Base-by-base conservation (phyloP, 192 early-diverging fungal species). In the Haplosporangium gracile region DNA sequence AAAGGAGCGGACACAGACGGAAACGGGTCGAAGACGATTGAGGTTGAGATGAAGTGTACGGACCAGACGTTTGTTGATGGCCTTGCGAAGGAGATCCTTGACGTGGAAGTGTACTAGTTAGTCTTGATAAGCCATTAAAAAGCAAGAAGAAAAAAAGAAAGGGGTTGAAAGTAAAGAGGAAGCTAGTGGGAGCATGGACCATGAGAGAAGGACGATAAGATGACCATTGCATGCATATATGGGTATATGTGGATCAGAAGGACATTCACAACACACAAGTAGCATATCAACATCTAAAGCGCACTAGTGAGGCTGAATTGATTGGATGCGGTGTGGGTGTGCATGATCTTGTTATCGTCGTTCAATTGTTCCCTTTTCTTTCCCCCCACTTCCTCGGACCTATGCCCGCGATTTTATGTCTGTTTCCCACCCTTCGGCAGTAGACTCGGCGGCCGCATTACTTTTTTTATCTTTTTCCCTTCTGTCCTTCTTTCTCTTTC, bases 41-140 rank as follows among this genome's bases (percentile, higher is more conserved):
- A 83, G 24, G 79, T 93, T 42, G 91, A 92, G 76, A 74, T 93
- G 73, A 92, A 93, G 78, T 89, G 89, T 78, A 91, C 92, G 16
- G 91, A 93, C n/a, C 88, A 91, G 55, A 81, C 81, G 53, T 89
- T 94, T 69, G 71, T 93, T 4, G 81, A 90, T 65, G 92, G 89
- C 2, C 82, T 90, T 49, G 75, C 79, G 6, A 83, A 63, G 29
- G 90, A 90, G 70, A 80, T 90, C 9, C 76, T 82, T 26, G 68
- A 70, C 10, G 70, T 85, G 45, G 84, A 86, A 29, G 18, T 26
- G 2, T 70, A 71, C 34, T 65, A 65, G 38, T 49, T 11, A 15
- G 8, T 9, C 26, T 71, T 71, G 9, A 29, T 70, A 36, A 29
- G 42, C 16, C 49, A 65, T 65, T 65, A 65, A 65, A 63, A 57